A percentile compares a stretch with the other conserved stretches of the same genome.
phyloP scores from a whole-genome alignment of 768 basidiomycete species.

The Pleurotus tuoliensis region DNA sequence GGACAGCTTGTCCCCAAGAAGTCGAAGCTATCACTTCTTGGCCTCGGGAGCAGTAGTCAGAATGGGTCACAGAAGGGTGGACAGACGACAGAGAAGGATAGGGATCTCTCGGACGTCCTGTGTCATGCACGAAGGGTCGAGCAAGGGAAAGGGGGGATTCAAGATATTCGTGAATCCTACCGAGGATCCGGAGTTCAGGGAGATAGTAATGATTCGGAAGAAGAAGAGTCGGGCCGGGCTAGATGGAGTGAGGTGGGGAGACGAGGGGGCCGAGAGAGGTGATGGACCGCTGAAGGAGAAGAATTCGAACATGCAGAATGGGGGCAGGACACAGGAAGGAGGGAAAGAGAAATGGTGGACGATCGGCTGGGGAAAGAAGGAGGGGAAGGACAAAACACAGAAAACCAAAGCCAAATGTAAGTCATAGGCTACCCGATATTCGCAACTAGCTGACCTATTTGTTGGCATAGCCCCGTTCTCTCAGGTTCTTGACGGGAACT shows the following conservation, averaged over 20 bases:
- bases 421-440: conserved; percentile 19
- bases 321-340: conserved; percentile 31
- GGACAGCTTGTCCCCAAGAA: conserved; percentile 70
- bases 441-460: conserved; percentile 10
- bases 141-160: conserved; percentile 44
- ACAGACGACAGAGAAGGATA: conserved; percentile 2
- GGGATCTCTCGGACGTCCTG: conserved; percentile 60
- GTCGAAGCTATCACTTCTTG: conserved; percentile 50
- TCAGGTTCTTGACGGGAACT: conserved; percentile 5
- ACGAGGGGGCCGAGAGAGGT: conserved; percentile 46
- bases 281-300: conserved; percentile 8
- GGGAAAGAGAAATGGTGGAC: conserved; percentile 79
- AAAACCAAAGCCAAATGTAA: conserved; percentile 34
- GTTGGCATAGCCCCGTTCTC: conserved; percentile 7
- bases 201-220: conserved; percentile 77
- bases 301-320: conserved; percentile 18
- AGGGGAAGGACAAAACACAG: conserved; percentile 61
- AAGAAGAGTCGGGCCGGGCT: conserved; percentile 62
- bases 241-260: conserved; percentile 54
- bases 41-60: conserved; percentile 18
- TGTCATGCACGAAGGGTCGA: conserved; percentile 30
- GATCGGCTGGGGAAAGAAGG: conserved; percentile 70
- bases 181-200: conserved; percentile 61
- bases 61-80: not conserved
- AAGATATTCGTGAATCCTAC: conserved; percentile 71